A percentile compares a stretch with the other conserved stretches of the same genome.
These are phyloP conservation scores for Phytophthora cactorum DNA, from an alignment of 352 stramenopile genomes.

Conservation along the genomic window DNA sequence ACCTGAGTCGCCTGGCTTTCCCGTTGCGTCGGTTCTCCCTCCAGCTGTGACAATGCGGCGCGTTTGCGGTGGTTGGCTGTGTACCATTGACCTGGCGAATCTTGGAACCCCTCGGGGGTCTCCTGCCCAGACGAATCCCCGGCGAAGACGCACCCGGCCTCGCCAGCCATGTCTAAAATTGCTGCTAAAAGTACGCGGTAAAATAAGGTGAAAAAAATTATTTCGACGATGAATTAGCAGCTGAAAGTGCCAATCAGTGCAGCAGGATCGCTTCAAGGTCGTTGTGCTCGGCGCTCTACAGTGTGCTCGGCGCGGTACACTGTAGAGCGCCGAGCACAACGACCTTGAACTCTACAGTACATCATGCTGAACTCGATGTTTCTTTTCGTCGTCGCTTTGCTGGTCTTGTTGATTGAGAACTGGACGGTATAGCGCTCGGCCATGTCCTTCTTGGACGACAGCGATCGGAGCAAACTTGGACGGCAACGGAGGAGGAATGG, in stretches of 20 bases:
- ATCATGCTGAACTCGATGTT: too few relatives aligned
- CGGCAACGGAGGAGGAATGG: too few relatives aligned
- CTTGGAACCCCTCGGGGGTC: conserved; percentile 68
- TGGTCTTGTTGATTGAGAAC: too few relatives aligned
- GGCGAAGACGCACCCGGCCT: conserved; percentile 34
- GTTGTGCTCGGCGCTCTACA: not conserved
- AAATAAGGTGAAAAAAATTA: not conserved
- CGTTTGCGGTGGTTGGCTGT: conserved; percentile 47
- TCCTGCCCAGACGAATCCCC: conserved; percentile 51
- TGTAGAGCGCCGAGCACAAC: too few relatives aligned
- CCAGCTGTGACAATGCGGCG: conserved; percentile 26
- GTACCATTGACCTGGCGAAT: conserved; percentile 48
- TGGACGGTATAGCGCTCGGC: too few relatives aligned
- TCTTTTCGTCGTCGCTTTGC: too few relatives aligned
- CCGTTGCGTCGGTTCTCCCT: conserved; percentile 55
- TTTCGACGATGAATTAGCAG: not conserved
- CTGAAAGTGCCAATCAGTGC: not conserved
- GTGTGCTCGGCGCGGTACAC: too few relatives aligned
- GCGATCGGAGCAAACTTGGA: too few relatives aligned
- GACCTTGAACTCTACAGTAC: too few relatives aligned
- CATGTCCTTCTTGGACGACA: too few relatives aligned
- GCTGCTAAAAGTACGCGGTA: too few relatives aligned
- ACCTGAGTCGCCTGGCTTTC: conserved; percentile 45
- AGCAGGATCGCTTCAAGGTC: not conserved
- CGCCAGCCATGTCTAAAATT: conserved; percentile 14